Base-by-base conservation (phyloP, 1,284 basidiomycete genomes). In the Ceratorhiza oryzae-sativae region DNA sequence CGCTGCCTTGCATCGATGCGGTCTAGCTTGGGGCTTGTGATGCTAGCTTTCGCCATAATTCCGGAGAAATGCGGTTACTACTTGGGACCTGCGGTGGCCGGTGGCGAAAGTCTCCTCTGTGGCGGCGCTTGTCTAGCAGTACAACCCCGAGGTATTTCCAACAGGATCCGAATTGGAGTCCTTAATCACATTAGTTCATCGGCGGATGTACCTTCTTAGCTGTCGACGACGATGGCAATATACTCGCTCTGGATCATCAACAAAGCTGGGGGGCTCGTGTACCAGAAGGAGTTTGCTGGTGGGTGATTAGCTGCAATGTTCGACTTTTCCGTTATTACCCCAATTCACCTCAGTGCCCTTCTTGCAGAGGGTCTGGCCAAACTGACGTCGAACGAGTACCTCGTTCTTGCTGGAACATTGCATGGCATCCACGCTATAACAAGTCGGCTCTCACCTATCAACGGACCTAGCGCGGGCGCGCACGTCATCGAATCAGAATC, bases 381-480 rank as follows among this genome's bases (percentile, higher is more conserved):
- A 71, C 83, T 96, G 75, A 90, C 92, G 6, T 95, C 97, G n/a
- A 99, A 99, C 82, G 97, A 98, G 80, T 93, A 97, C 77, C 90
- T 99, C 73, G 93, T 99, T 23, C 88, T 99, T 34, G 97, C 97
- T 1, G 97, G 97, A 60, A 99, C 97, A 8, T 82, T 99, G 63
- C 97, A 99, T 77, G 96, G 97, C 63, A 97, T 99, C 51, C 97
- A 99, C 78, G 97, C 97, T 13, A 99, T 99, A 77, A 98, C 97
- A 0, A 91, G 92, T 74, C 89, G 94, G 48, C 85, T 99, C 51
- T 94, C 93, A 2, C 97, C 97, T 0, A 67, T 67, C 63, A 88
- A 87, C 2, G 91, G 91, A 1, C 81, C 86, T 36, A 92, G 91
- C 77, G 93, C 92, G 15, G 97, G 97, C 18, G 90, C 93, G 9